A percentile compares a stretch with the other conserved stretches of the same genome.
Conservation (phyloP, 2,329 filamentous ascomycete genomes). For the Laburnicola sp. region DNA sequence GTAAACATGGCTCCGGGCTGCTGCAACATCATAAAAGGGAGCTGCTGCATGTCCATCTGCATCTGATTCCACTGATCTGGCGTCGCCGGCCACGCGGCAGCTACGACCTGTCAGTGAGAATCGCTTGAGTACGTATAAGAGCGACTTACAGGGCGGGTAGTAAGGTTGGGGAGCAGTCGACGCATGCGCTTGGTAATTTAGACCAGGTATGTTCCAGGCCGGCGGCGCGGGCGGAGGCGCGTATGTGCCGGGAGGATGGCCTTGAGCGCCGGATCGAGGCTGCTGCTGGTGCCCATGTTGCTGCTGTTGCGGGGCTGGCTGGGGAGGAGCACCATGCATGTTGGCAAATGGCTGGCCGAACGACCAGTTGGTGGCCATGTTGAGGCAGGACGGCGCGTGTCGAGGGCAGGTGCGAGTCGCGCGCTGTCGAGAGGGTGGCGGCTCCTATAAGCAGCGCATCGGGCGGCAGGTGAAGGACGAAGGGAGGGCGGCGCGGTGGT, state of each 20-base stretch:
- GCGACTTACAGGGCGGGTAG: conserved; percentile 18
- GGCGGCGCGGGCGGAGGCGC: conserved; percentile 14
- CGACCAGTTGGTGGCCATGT: conserved; percentile 37
- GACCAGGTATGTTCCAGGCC: conserved; percentile 22
- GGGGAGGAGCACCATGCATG: conserved; percentile 14
- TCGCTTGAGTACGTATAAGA: neutral
- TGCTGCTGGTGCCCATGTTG: conserved; percentile 2
- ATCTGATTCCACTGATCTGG: conserved; percentile 26
- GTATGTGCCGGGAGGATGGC: conserved; percentile 15
- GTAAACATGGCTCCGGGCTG: conserved; percentile 25
- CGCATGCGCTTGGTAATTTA: conserved; percentile 28
- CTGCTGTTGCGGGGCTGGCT: conserved; percentile 16
- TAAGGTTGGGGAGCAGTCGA: conserved; percentile 31
- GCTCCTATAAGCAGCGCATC: neutral
- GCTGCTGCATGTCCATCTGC: conserved; percentile 19
- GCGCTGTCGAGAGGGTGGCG: neutral
- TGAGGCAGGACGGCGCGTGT: conserved; percentile 7
- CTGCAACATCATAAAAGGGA: conserved; percentile 25
- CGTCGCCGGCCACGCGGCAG: conserved; percentile 27
- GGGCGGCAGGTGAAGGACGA: neutral
- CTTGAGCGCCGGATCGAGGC: conserved; percentile 8
- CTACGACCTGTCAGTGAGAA: conserved; percentile 14
- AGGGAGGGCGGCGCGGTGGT: neutral
- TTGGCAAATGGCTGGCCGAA: conserved; percentile 28
- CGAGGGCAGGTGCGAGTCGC: neutral